These are phyloP conservation scores for Kodamaea arcana DNA, from an alignment of 1,139 yeast genomes.

Conservation along the genomic window DNA sequence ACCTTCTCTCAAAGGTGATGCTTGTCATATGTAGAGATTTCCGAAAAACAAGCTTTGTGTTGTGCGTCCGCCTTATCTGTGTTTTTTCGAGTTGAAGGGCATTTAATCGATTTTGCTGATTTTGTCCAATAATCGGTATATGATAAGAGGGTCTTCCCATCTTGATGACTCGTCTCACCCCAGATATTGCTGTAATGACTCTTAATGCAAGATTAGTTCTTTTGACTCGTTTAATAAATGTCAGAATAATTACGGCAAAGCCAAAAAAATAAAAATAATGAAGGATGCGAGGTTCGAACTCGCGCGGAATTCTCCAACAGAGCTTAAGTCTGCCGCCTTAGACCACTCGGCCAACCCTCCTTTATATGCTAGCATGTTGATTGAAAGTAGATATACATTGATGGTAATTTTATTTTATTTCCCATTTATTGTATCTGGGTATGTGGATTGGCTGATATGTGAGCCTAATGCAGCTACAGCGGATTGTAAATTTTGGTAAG, in stretches of 20 bases:
- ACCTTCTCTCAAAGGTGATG: background rate
- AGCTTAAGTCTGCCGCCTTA: constrained; percentile 55
- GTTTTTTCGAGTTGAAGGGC: background rate
- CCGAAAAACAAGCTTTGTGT: background rate
- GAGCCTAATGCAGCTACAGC: too few relatives aligned
- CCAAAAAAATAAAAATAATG: constrained; percentile 38
- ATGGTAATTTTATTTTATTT: too few relatives aligned
- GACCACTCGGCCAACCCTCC: constrained; percentile 57
- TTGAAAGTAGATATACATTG: too few relatives aligned
- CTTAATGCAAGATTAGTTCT: background rate
- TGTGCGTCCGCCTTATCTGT: background rate
- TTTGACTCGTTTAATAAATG: background rate
- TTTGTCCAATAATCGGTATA: background rate
- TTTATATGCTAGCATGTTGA: background rate
- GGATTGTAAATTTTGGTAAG: too few relatives aligned
- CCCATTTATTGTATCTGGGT: too few relatives aligned
- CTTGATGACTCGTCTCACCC: background rate
- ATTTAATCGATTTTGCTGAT: background rate
- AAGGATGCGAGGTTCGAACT: constrained; percentile 86
- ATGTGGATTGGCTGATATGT: too few relatives aligned
- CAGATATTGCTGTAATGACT: background rate
- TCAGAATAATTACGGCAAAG: background rate
- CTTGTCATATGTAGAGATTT: background rate
- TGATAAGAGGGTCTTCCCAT: background rate
- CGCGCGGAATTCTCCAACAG: constrained; percentile 67